Percentiles rank a stretch among this genome's conserved stretches.
Conservation (phyloP, 2,329 filamentous ascomycete species). For the Fusarium acutatum region DNA sequence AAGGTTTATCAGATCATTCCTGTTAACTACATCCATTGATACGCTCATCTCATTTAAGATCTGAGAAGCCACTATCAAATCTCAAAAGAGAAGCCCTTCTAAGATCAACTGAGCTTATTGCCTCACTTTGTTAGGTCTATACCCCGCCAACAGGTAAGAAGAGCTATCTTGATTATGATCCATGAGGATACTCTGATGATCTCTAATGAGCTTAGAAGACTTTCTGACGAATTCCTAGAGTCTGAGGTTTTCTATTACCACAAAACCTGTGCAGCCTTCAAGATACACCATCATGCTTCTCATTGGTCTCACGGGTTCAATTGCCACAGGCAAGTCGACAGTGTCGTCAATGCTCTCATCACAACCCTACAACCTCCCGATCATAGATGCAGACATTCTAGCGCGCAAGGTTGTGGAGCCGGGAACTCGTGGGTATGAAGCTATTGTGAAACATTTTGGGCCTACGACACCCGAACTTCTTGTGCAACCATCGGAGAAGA, state of each 20-base stretch:
- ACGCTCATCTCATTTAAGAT: neutral
- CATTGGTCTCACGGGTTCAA: slow-evolving; percentile 94
- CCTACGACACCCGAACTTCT: slow-evolving; percentile 88
- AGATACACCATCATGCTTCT: slow-evolving; percentile 74
- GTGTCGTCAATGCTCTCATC: slow-evolving; percentile 84
- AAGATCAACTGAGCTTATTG: neutral
- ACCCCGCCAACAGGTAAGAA: neutral
- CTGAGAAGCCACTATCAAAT: neutral
- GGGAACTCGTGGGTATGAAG: slow-evolving; percentile 82
- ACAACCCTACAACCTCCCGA: slow-evolving; percentile 83
- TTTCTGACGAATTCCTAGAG: neutral
- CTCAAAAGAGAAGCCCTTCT: neutral
- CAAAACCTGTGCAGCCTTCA: neutral
- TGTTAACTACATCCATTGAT: neutral
- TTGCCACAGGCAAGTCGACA: slow-evolving; percentile 97
- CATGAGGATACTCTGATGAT: neutral
- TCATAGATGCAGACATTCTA: slow-evolving; percentile 93
- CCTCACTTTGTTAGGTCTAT: neutral
- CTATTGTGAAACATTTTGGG: slow-evolving; percentile 83
- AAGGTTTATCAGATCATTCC: slow-evolving; percentile 27
- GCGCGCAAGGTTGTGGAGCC: slow-evolving; percentile 95
- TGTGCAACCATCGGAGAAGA: slow-evolving; percentile 62
- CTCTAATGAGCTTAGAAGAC: neutral
- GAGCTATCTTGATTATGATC: neutral
- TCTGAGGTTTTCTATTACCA: neutral